A percentile compares a stretch with the other conserved stretches of the same genome.
phyloP scores from a whole-genome alignment of 768 basidiomycete genomes.

The Leccinum arenicola region DNA sequence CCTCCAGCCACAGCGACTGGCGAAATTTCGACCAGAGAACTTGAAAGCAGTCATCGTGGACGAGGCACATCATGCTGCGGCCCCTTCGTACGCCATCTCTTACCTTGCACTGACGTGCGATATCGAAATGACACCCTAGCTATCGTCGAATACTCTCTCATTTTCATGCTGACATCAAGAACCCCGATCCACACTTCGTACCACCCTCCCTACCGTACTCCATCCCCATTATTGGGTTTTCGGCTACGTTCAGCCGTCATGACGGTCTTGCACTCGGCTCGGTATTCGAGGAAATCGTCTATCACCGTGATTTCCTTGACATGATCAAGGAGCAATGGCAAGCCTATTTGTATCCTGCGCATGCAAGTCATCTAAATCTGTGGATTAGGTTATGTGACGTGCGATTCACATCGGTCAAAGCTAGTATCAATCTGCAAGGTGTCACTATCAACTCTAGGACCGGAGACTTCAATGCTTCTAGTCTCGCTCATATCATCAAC shows the following conservation, averaged over 20 bases:
- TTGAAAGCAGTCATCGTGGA: constrained; percentile 84
- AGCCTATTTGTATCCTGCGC: constrained; percentile 1
- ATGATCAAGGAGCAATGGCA: constrained; percentile 95
- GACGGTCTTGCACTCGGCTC: constrained; percentile 87
- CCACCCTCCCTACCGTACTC: constrained; percentile 40
- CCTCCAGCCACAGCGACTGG: constrained; percentile 55
- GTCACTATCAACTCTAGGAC: constrained; percentile 65
- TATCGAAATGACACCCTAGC: constrained; percentile 33
- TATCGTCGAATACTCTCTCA: constrained; percentile 83
- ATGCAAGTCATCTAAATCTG: not conserved
- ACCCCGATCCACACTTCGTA: constrained; percentile 44
- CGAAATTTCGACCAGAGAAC: constrained; percentile 67
- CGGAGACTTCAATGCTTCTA: constrained; percentile 80
- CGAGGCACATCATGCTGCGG: constrained; percentile 95
- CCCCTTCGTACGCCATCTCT: constrained; percentile 68
- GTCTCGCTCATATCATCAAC: constrained; percentile 81
- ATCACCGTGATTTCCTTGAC: constrained; percentile 84
- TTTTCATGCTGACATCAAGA: constrained; percentile 68
- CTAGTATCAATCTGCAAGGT: constrained; percentile 62
- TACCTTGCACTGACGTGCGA: not conserved
- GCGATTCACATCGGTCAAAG: constrained; percentile 79
- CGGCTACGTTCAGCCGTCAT: constrained; percentile 91
- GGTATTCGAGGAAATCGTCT: constrained; percentile 89
- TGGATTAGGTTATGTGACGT: constrained; percentile 73
- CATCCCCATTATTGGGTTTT: constrained; percentile 90